These are phyloP conservation scores for Phytopythium boreale DNA, from an alignment of 352 stramenopile genomes.

Conservation along the genomic window DNA sequence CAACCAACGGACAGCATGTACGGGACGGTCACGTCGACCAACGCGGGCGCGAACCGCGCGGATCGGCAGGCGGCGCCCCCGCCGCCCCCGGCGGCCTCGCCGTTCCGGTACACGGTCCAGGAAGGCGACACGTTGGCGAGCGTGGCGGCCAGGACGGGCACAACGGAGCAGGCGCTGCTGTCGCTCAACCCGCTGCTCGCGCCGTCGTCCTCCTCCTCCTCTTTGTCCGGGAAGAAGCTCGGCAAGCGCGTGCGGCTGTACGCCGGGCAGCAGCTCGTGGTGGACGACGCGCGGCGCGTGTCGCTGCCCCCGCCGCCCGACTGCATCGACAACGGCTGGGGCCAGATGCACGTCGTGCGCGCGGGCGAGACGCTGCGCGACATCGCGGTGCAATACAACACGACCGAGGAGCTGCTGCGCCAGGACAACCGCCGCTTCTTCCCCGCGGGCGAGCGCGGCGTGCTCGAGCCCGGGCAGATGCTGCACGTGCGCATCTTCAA, in stretches of 20 bases:
- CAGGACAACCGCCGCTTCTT: slow-evolving; percentile 83
- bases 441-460: slow-evolving; percentile 65
- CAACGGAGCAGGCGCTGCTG: slow-evolving; percentile 46
- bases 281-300: slow-evolving; percentile 63
- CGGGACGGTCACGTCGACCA: slow-evolving; percentile 36
- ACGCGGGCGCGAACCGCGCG: slow-evolving; percentile 20
- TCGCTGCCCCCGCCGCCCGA: slow-evolving; percentile 73
- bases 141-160: slow-evolving; percentile 67
- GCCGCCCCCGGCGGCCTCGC: slow-evolving; percentile 35
- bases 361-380: slow-evolving; percentile 59
- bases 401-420: slow-evolving; percentile 70
- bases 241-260: slow-evolving; percentile 62
- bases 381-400: slow-evolving; percentile 81
- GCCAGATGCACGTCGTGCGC: slow-evolving; percentile 80
- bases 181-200: slow-evolving; percentile 70
- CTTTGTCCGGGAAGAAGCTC: slow-evolving; percentile 4
- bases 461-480: slow-evolving; percentile 64
- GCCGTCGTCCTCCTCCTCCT: neutral
- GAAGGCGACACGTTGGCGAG: slow-evolving; percentile 55
- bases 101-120: slow-evolving; percentile 75
- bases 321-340: slow-evolving; percentile 81
- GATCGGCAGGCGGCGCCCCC: slow-evolving; percentile 11
- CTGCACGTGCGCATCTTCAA: slow-evolving; percentile 79
- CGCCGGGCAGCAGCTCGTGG: slow-evolving; percentile 66
- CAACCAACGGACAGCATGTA: slow-evolving; percentile 27